Evolutionary conservation across 306 rosid genomes (phyloP), one percentile per base, ranked within the genome.

Genomic region (Fragaria nilgerrensis): DNA sequence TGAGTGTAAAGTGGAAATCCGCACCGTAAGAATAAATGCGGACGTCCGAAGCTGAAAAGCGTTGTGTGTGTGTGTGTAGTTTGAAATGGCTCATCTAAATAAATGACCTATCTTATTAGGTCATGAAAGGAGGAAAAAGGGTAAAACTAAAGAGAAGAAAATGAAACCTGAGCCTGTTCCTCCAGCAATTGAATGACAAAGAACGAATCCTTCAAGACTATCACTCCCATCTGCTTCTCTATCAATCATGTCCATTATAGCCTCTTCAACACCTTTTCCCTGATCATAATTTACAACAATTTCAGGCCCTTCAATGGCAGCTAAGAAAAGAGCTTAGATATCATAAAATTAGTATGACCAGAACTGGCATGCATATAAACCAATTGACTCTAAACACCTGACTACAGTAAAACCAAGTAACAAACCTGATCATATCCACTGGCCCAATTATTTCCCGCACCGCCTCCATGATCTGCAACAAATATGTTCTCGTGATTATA

Each of bases 151-250:
- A 68, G 25, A 58, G 49, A 78, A 58, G 83, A 1, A 53, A 76
- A 75, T 13, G 49, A 78, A 81, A 95, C 99, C 99, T 83, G 99
- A 95, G 85, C 99, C 99, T 36, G 99, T 95, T 81, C 99, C 99
- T 77, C 99, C 99, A 39, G 99, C 97, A 79, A 95, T 95, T 41
- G 99, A 95, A 77, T 95, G 99, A 77, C 99, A 95, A 27, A 95
- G 87, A 83, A 95, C 99, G 87, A 95, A 95, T 78, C 99, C 99
- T 87, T 95, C 99, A 68, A 95, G 99, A 86, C 99, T 95, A 78
- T 95, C 99, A 88, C 99, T 92, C 34, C 99, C 99, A 89, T 95
- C 99, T 37, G 97, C 99, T 87, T 95, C 99, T 89, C 99, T 88
- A 73, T 95, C 99, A 80, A 95, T 95, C 99, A 95, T 95, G 82